Percentiles rank a stretch among this genome's conserved stretches.
Evolutionary conservation across 2,329 filamentous ascomycete genomes (phyloP).

Genomic region (Calonectria leucothoes): DNA sequence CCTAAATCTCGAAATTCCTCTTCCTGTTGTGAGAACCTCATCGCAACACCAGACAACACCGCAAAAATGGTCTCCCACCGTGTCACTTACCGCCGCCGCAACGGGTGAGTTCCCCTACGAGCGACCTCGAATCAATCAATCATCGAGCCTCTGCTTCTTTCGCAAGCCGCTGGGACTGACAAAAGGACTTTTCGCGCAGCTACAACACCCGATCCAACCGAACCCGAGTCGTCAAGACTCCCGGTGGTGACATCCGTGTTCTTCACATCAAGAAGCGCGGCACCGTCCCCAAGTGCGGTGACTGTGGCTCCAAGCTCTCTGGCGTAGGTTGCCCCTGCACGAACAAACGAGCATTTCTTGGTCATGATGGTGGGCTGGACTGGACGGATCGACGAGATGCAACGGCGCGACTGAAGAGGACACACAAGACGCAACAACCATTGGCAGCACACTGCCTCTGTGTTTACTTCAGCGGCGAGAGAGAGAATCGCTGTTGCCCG

Average conservation of each 20-base stretch:
- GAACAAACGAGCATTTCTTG: constrained; percentile 27
- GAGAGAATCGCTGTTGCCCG: neutral
- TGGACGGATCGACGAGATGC: constrained; percentile 20
- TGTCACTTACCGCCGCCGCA: constrained; percentile 80
- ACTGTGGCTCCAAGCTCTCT: constrained; percentile 97
- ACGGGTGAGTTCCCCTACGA: constrained; percentile 72
- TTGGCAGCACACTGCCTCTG: neutral
- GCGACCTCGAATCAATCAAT: constrained; percentile 31
- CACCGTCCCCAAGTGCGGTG: constrained; percentile 98
- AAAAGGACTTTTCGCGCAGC: constrained; percentile 57
- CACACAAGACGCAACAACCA: neutral
- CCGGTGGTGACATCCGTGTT: constrained; percentile 93
- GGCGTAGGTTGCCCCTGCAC: constrained; percentile 79
- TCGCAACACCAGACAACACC: constrained; percentile 53
- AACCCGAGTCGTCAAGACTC: constrained; percentile 95
- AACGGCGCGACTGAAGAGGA: constrained; percentile 9
- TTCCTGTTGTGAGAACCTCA: constrained; percentile 50
- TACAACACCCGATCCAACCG: constrained; percentile 99
- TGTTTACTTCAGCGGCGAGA: neutral
- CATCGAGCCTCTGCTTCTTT: constrained; percentile 22
- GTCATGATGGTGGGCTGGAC: constrained; percentile 27
- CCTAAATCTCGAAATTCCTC: constrained; percentile 56
- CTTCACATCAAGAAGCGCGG: constrained; percentile 99
- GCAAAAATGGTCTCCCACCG: constrained; percentile 70
- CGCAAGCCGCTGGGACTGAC: constrained; percentile 38